phyloP scores from a whole-genome alignment of 345 rosid species.

The Dovyalis caffra region DNA sequence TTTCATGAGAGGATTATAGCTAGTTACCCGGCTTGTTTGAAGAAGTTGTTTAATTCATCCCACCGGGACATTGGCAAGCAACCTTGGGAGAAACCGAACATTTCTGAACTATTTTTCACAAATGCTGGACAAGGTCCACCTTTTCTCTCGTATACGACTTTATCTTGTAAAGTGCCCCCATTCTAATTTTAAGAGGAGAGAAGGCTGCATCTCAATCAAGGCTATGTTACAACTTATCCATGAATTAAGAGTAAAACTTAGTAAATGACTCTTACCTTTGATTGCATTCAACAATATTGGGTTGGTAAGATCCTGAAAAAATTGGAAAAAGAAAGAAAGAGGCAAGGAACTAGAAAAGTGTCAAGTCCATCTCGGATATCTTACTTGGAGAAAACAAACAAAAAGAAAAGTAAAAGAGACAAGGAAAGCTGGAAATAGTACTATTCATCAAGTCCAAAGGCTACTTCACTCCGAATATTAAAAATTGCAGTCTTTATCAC shows the following conservation, averaged over 20 bases:
- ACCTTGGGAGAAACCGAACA: constrained; percentile 67
- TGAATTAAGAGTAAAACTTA: not conserved
- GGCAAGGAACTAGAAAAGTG: not conserved
- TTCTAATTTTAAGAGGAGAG: constrained; percentile 67
- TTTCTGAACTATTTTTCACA: constrained; percentile 28
- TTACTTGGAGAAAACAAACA: not conserved
- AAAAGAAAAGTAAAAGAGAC: too few species aligned
- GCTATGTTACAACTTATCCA: not conserved
- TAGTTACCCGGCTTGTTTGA: constrained; percentile 49
- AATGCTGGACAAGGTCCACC: constrained; percentile 47
- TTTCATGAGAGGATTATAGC: too few species aligned
- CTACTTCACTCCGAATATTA: too few species aligned
- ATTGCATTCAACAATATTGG: constrained; percentile 57
- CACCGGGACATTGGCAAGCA: constrained; percentile 65
- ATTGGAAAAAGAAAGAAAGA: not conserved
- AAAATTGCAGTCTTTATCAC: too few species aligned
- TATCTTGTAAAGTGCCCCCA: constrained; percentile 76
- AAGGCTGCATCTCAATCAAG: constrained; percentile 47
- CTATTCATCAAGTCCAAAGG: too few species aligned
- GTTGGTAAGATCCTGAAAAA: constrained; percentile 55
- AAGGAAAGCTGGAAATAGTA: too few species aligned
- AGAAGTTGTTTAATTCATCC: constrained; percentile 61
- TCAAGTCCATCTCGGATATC: not conserved
- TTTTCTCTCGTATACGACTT: constrained; percentile 42
- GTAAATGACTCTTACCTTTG: constrained; percentile 37